Percentiles rank a stretch among this genome's conserved stretches.
Conservation (phyloP, 148 eudicot genomes). For the Camellia sinensis region DNA sequence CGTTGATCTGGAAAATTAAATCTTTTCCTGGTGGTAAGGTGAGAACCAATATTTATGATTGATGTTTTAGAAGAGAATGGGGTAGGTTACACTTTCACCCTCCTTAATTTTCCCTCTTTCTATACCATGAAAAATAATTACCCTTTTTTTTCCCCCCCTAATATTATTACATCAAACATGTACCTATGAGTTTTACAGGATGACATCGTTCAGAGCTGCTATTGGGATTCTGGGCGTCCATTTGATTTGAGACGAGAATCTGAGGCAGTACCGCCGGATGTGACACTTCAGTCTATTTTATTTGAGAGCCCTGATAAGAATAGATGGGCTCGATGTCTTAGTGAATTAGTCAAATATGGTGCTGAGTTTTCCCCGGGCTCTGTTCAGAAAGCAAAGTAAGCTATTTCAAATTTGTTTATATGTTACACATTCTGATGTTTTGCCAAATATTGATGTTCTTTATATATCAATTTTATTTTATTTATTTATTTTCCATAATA, state of each 20-base stretch:
- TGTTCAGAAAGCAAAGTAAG: conserved; percentile 97
- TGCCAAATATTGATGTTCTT: neutral
- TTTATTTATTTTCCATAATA: neutral
- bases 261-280: conserved; percentile 88
- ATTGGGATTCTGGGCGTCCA: conserved; percentile 95
- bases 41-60: conserved; percentile 90
- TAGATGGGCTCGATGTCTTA: conserved; percentile 94
- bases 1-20: no score
- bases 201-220: conserved; percentile 97
- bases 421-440: conserved; percentile 4
- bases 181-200: conserved; percentile 58
- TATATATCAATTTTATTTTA: neutral
- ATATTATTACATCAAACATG: neutral
- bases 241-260: conserved; percentile 90
- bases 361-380: conserved; percentile 95
- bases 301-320: conserved; percentile 97
- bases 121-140: neutral
- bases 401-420: neutral
- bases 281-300: conserved; percentile 82
- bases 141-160: neutral
- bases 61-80: conserved; percentile 98
- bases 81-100: conserved; percentile 42
- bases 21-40: no score
- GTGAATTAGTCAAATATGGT: conserved; percentile 93
- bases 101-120: no score